Evolutionary conservation across 305 asterid species (phyloP).

Genomic region (Andrographis paniculata): DNA sequence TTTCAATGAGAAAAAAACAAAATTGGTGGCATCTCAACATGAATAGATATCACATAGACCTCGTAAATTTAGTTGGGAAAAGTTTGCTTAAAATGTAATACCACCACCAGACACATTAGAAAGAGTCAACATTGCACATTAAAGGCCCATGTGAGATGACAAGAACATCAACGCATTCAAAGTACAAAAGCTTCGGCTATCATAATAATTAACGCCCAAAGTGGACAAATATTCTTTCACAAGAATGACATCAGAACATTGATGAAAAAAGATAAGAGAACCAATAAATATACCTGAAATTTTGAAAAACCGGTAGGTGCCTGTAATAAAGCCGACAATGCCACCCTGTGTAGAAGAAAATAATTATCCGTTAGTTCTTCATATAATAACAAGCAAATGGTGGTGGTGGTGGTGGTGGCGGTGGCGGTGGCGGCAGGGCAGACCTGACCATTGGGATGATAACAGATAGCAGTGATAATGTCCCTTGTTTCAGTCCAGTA

Average conservation of each 20-base stretch:
- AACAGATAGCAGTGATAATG: conserved; percentile 81
- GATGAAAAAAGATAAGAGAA: neutral
- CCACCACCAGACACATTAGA: neutral
- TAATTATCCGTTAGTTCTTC: neutral
- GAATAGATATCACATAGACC: no score
- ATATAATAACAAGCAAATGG: no score
- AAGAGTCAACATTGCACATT: neutral
- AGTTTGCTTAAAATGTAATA: no score
- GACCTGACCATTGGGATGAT: conserved; percentile 82
- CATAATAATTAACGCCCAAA: neutral
- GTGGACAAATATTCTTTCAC: neutral
- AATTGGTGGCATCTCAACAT: no score
- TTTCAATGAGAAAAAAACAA: no score
- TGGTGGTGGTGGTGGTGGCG: neutral
- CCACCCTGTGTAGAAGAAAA: conserved; percentile 49
- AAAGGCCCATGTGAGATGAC: neutral
- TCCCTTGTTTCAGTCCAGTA: conserved; percentile 80
- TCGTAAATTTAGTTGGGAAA: no score
- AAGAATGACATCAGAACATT: neutral
- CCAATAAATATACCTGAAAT: conserved; percentile 41
- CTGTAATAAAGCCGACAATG: conserved; percentile 64
- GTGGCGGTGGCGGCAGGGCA: conserved; percentile 6
- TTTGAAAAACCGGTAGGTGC: conserved; percentile 58
- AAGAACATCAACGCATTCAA: neutral
- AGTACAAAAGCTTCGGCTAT: neutral